Evolutionary conservation across 129 eudicot species (phyloP).

Genomic region (Logfia minima): DNA sequence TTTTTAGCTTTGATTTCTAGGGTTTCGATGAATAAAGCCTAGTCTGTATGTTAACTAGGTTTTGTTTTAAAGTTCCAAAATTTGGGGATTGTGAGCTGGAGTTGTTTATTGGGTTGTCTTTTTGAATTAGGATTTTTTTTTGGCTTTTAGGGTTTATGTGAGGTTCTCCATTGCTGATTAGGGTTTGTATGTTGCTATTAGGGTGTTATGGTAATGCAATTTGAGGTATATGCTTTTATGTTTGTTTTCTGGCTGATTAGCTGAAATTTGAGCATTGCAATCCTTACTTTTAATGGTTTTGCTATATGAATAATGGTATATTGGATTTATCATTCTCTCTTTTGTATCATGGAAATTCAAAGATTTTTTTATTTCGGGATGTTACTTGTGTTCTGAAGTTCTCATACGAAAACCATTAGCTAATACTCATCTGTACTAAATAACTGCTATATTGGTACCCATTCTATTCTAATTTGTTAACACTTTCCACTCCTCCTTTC

Average conservation of each 20-base stretch:
- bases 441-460: too few species aligned
- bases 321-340: not conserved
- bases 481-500: too few species aligned
- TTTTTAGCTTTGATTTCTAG: slow-evolving; percentile 12
- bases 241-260: slow-evolving; percentile 13
- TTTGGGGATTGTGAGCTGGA: slow-evolving; percentile 18
- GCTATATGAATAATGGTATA: slow-evolving; percentile 15
- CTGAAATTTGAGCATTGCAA: slow-evolving; percentile 3
- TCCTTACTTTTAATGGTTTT: not conserved
- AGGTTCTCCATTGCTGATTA: slow-evolving; percentile 10
- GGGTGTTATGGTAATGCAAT: slow-evolving; percentile 23
- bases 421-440: too few species aligned
- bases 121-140: slow-evolving; percentile 20
- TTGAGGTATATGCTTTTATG: not conserved
- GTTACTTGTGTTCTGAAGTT: not conserved
- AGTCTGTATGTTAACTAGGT: slow-evolving; percentile 2
- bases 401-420: not conserved
- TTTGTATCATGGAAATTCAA: too few species aligned
- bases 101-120: not conserved
- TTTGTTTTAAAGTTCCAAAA: not conserved
- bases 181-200: too few species aligned
- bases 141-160: slow-evolving; percentile 26
- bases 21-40: slow-evolving; percentile 11
- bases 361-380: not conserved
- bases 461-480: too few species aligned